Evolutionary conservation across 805 yeast species (phyloP), one percentile per base, ranked within the genome.

Genomic region (Lipomyces lipofer): DNA sequence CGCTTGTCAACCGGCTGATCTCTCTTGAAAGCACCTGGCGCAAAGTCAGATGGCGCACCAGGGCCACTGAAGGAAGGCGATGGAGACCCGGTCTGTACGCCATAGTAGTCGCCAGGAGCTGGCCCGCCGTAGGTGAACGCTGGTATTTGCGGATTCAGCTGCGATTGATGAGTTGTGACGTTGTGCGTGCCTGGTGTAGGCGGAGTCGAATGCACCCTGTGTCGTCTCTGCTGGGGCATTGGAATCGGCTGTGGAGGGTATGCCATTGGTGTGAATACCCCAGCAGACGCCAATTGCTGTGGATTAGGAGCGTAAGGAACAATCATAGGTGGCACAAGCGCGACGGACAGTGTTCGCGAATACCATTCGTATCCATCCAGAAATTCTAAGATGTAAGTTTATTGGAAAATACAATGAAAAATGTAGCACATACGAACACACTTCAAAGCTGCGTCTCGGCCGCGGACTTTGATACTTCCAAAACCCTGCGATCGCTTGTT

Each of bases 1-100:
- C 67, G 67, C 50, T 57, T 53, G 50, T 66, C 69, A 25, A 58
- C 25, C 12, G 35, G 13, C 43, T 43, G 57, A 24, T 25, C 10
- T n/a, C 13, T 25, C 6, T 25, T 25, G 4, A 47, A 22, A 15
- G 17, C 28, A 33, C 27, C 9, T 15, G 36, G 17, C 15, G 28
- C 24, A 15, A 24, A n/a, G 21, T 21, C 25, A 9, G 44, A 28
- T 22, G 27, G 44, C 8, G 43, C 15, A 10, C 22, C 32, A 42
- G 46, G 46, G n/a, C n/a, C 13, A n/a, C 35, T n/a, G 35, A 30
- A 30, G n/a, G 12, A 30, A 12, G 35, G 13, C 12, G 45, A 42
- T 40, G 44, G 21, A 12, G 40, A 36, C 22, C 25, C 40, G 6
- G 40, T 17, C 9, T 36, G 24, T 36, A 25, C 12, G 40, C 22